Percentiles rank a stretch among this genome's conserved stretches.
Conservation (phyloP, 1,139 yeast genomes). For the Diutina ranongensis region DNA sequence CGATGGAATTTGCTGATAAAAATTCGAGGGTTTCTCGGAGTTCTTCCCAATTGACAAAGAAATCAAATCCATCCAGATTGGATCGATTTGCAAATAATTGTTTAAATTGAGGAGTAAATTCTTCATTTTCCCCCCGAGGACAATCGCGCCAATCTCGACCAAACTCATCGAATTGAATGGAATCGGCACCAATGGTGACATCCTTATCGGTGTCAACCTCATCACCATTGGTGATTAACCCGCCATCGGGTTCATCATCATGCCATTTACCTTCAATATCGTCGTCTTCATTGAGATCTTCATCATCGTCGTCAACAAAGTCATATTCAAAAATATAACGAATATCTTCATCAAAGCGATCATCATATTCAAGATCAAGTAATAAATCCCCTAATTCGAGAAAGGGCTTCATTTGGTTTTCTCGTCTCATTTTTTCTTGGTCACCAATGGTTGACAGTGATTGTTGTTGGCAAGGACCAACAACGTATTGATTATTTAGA, state of each 20-base stretch:
- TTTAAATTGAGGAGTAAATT: slow-evolving; percentile 14
- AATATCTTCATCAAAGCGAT: slow-evolving; percentile 63
- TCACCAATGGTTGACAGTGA: neutral
- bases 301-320: slow-evolving; percentile 32
- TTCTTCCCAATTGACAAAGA: neutral
- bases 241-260: slow-evolving; percentile 7
- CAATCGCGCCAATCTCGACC: slow-evolving; percentile 65
- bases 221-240: slow-evolving; percentile 1
- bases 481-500: slow-evolving; percentile 15
- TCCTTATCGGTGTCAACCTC: no score
- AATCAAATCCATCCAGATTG: slow-evolving; percentile 9
- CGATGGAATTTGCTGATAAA: slow-evolving; percentile 15
- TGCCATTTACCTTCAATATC: slow-evolving; percentile 15
- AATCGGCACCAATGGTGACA: slow-evolving; percentile 11
- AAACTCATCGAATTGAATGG: slow-evolving; percentile 39
- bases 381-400: slow-evolving; percentile 42
- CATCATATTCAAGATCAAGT: slow-evolving; percentile 50
- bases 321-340: slow-evolving; percentile 48
- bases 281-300: slow-evolving; percentile 30
- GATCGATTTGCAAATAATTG: slow-evolving; percentile 12
- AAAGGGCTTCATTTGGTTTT: slow-evolving; percentile 1
- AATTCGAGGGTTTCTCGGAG: slow-evolving; percentile 17
- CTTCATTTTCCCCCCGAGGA: slow-evolving; percentile 43
- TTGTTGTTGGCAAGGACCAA: slow-evolving; percentile 9
- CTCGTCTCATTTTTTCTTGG: slow-evolving; percentile 1